Evolutionary conservation across 2,329 filamentous ascomycete genomes (phyloP), one percentile per base, ranked within the genome.

Genomic region (Sordariomycetes sp.): DNA sequence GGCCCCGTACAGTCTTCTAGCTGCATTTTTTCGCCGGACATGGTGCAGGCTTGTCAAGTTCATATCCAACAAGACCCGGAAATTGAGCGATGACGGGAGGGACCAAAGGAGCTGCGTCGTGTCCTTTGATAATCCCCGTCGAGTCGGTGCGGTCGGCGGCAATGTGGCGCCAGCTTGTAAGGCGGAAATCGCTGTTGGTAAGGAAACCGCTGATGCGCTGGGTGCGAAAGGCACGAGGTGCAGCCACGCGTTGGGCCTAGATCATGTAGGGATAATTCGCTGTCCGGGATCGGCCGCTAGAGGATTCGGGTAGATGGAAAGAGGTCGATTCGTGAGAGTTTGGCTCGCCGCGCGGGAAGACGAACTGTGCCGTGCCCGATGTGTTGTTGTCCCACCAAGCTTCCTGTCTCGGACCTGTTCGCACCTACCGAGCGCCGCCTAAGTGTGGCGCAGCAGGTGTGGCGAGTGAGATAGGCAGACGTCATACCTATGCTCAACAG

Each of bases 1-100:
- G 59, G 54, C 57, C n/a, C 71, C 77, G 68, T 76, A 91, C 90
- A 95, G 72, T 96, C 90, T 81, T 90, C 87, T 76, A 96, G 78
- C 73, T 84, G 84, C 87, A 94, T 90, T 72, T 86, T 89, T 77
- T 76, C 75, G 76, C 82, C 78, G 74, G 82, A 77, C 87, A 92
- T 92, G 68, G 68, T 83, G 79, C 69, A 73, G 69, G 72, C 59
- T 61, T 60, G 59, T 58, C 61, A 57, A 42, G 53, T 53, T 55
- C 59, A 60, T 58, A 35, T 60, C 57, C 60, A 24, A 20, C 45
- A 50, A 22, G 45, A 20, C 45, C 20, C 22, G 45, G 20, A 12
- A 50, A 8, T 10, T 22, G 13, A 24, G 45, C 22, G 45, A 50
- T 50, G 45, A 50, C 45, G 20, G 20, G 22, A 10, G 45, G 45